phyloP scores from a whole-genome alignment of 192 early-diverging fungal species.

The Coemansia sp. region DNA sequence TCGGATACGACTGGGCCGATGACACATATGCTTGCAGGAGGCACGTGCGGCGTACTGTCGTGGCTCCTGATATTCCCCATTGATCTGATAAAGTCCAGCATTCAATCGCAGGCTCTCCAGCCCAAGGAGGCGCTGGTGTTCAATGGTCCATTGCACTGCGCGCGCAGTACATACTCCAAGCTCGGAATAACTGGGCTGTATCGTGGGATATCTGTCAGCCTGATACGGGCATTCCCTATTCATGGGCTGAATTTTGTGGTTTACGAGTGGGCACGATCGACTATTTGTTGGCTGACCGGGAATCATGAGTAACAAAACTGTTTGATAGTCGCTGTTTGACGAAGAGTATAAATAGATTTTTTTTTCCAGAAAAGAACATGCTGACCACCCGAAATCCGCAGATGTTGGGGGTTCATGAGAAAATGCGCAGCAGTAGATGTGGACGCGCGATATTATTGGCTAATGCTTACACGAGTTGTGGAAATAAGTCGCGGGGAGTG shows the following conservation, averaged over 20 bases:
- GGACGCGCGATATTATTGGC: neutral
- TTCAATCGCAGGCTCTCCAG: conserved; percentile 70
- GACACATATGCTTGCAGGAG: conserved; percentile 75
- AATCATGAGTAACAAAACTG: conserved; percentile 18
- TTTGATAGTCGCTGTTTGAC: neutral
- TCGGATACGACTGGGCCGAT: conserved; percentile 58
- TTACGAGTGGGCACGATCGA: conserved; percentile 61
- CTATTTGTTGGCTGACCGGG: conserved; percentile 39
- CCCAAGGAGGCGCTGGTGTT: conserved; percentile 46
- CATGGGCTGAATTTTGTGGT: conserved; percentile 83
- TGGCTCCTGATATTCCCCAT: conserved; percentile 79
- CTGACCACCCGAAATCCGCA: neutral
- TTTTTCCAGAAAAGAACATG: neutral
- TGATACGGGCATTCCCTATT: conserved; percentile 75
- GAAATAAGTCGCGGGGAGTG: neutral
- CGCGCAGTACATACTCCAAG: conserved; percentile 54
- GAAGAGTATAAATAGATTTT: neutral
- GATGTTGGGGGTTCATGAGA: neutral
- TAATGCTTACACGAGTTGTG: neutral
- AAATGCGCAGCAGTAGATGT: neutral
- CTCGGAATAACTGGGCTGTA: conserved; percentile 66
- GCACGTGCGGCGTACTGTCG: conserved; percentile 71
- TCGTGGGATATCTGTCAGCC: conserved; percentile 70
- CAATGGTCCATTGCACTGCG: conserved; percentile 53
- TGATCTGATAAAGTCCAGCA: conserved; percentile 71